Conservation (phyloP, 352 stramenopile genomes). For the Phytophthora macrochlamydospora region DNA sequence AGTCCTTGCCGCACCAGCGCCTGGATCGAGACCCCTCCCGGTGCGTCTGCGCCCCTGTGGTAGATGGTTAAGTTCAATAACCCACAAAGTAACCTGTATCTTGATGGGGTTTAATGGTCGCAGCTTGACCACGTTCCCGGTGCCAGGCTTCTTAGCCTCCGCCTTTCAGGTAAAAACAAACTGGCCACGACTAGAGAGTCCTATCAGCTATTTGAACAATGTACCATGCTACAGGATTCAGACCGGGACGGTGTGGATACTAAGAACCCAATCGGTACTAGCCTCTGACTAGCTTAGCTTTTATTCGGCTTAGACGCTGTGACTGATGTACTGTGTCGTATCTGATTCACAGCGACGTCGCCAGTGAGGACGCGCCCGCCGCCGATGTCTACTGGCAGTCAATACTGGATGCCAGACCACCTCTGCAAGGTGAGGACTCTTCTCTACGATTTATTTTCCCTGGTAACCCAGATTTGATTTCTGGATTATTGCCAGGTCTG, state of each 20-base stretch:
- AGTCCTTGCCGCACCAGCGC: slow-evolving; percentile 51
- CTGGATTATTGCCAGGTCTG: slow-evolving; percentile 53
- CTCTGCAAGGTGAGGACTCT: slow-evolving; percentile 67
- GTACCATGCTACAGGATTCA: slow-evolving; percentile 13
- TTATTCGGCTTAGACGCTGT: background rate
- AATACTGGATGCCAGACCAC: slow-evolving; percentile 89
- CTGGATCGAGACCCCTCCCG: slow-evolving; percentile 60
- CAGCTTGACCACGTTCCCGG: slow-evolving; percentile 74
- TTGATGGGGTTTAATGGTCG: background rate
- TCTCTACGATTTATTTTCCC: background rate
- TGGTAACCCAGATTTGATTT: too few species aligned
- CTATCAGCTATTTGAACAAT: background rate
- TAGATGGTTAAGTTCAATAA: too few species aligned
- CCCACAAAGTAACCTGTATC: background rate
- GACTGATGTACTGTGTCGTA: slow-evolving; percentile 4
- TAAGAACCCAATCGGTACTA: slow-evolving; percentile 18
- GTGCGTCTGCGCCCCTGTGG: slow-evolving; percentile 15
- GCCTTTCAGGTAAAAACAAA: slow-evolving; percentile 43
- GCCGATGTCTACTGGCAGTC: slow-evolving; percentile 48
- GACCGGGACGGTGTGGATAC: slow-evolving; percentile 15
- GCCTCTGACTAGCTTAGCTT: background rate
- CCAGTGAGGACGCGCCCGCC: slow-evolving; percentile 37
- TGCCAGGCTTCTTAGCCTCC: slow-evolving; percentile 60
- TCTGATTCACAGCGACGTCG: slow-evolving; percentile 13
- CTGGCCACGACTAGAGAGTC: background rate